Evolutionary conservation across 169 alveolate species (phyloP), one percentile per base, ranked within the genome.

Genomic region (Eimeria falciformis): DNA sequence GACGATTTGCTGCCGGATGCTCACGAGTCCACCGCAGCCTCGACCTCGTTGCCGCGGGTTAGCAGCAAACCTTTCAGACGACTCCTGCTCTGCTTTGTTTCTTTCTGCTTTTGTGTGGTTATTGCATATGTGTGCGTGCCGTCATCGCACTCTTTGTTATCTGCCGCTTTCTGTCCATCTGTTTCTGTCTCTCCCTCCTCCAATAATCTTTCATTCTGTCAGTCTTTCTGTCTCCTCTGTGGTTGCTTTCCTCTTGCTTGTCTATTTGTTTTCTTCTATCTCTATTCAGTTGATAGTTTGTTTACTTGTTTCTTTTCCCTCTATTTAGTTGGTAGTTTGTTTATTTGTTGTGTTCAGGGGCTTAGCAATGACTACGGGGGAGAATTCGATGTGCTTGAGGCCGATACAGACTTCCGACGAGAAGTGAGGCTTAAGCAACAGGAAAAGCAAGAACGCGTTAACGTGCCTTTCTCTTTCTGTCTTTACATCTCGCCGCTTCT

Each of bases 351-450:
- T 29, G 78, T 33, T 33, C 86, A 86, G 92, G 92, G 92, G 4
- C 50, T 86, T 18, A 40, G 73, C 58, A 86, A 69, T 5, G 92
- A 86, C 40, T 3, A 69, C 79, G 29, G 29, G 86, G 79, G 78
- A 23, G 90, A 90, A 69, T 56, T 90, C 37, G 82, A 84, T 5
- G 56, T 55, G 27, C 27, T 90, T 56, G 93, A 90, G 71, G 68
- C 50, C 37, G 93, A 90, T 25, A 50, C 84, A 33, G 85, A 79
- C 45, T 14, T 68, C 29, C 89, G 93, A 33, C 73, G 83, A 47
- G 93, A 73, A n/a, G 93, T 90, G 68, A 71, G 92, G 12, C 50
- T n/a, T 3, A 33, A 14, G 23, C 43, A 14, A 14, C 21, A 21
- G 58, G n/a, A 27, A 17, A 23, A 29, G n/a, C 21, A 21, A 29